Evolutionary conservation across 148 eudicot species (phyloP).

Genomic region (Camellia sinensis): DNA sequence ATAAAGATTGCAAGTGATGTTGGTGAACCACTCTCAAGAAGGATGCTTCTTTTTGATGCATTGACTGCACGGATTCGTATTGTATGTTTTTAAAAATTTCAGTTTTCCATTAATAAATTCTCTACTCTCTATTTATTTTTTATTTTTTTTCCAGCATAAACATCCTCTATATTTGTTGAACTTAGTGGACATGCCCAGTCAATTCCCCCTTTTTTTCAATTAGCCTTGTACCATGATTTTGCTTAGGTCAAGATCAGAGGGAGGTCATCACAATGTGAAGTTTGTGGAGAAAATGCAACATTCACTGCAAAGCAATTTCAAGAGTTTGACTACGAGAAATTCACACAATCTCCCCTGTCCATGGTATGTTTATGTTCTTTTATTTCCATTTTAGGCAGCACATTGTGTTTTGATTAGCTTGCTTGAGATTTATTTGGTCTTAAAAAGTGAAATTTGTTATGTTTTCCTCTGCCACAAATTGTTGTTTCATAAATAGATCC

Average conservation of each 20-base stretch:
- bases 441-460: not conserved
- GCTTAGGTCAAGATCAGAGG: constrained; percentile 89
- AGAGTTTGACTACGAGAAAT: constrained; percentile 80
- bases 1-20: constrained; percentile 76
- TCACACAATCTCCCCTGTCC: constrained; percentile 73
- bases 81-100: constrained; percentile 39
- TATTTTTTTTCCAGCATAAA: not conserved
- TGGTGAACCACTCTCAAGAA: constrained; percentile 89
- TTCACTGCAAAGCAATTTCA: constrained; percentile 54
- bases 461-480: not conserved
- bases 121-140: too few relatives aligned
- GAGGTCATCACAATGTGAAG: constrained; percentile 70
- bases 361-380: constrained; percentile 41
- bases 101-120: not conserved
- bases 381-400: not conserved
- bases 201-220: not conserved
- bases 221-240: constrained; percentile 9
- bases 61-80: constrained; percentile 82
- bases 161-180: not conserved
- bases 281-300: constrained; percentile 71
- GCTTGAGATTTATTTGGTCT: not conserved
- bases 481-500: not conserved
- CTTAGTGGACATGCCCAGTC: not conserved
- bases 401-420: not conserved
- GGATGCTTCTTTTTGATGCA: constrained; percentile 98